A percentile compares a stretch with the other conserved stretches of the same genome.
These are phyloP conservation scores for Skeletonema marinoi DNA, from an alignment of 108 stramenopile genomes.

Conservation along the genomic window DNA sequence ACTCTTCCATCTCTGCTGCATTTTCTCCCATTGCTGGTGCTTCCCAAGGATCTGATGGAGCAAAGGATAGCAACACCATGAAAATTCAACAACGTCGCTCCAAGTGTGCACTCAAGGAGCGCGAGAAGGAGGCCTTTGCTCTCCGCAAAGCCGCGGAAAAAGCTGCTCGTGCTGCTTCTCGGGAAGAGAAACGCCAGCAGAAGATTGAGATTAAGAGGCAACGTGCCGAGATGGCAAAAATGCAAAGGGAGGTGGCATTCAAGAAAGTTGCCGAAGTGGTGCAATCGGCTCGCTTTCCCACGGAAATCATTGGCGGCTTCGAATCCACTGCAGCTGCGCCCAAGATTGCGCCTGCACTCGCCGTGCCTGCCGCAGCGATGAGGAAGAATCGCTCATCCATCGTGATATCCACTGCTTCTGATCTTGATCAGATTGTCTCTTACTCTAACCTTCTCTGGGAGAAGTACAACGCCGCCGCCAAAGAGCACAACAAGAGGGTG, in stretches of 20 bases:
- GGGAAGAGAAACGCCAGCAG: slow-evolving; percentile 63
- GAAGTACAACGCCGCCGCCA: slow-evolving; percentile 85
- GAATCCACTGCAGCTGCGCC: slow-evolving; percentile 28
- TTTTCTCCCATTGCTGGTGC: slow-evolving; percentile 7
- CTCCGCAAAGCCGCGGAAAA: slow-evolving; percentile 62
- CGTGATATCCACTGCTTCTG: slow-evolving; percentile 72
- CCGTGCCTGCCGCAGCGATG: not conserved
- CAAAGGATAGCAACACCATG: not conserved
- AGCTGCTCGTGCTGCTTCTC: slow-evolving; percentile 52
- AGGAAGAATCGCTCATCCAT: slow-evolving; percentile 77
- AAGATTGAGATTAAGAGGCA: slow-evolving; percentile 63
- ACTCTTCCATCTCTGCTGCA: not conserved
- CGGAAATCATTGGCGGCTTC: slow-evolving; percentile 73
- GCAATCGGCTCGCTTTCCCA: slow-evolving; percentile 70
- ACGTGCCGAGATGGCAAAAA: slow-evolving; percentile 64
- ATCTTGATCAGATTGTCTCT: slow-evolving; percentile 75
- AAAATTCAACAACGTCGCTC: slow-evolving; percentile 55
- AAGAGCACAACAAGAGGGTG: slow-evolving; percentile 86
- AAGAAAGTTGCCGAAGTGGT: slow-evolving; percentile 75
- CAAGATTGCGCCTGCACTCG: not conserved
- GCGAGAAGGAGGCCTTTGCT: slow-evolving; percentile 64
- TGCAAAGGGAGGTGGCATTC: slow-evolving; percentile 78
- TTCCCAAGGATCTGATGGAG: not conserved
- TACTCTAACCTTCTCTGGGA: slow-evolving; percentile 85
- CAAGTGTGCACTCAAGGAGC: slow-evolving; percentile 55